A percentile compares a stretch with the other conserved stretches of the same genome.
These are phyloP conservation scores for Gossypium schwendimanii DNA, from an alignment of 441 rosid genomes.

Conservation along the genomic window DNA sequence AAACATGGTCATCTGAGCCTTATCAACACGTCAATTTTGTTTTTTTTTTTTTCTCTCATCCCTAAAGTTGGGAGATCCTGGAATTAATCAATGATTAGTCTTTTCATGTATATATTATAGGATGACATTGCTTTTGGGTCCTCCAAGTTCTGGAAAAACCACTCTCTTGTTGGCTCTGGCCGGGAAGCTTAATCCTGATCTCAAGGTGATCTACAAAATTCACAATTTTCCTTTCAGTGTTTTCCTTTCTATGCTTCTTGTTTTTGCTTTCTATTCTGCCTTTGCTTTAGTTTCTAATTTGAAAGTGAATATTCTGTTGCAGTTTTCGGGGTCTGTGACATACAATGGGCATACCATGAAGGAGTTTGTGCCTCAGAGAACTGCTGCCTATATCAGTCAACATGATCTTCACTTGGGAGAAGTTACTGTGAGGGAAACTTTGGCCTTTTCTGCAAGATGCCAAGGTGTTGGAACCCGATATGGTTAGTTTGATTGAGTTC, in stretches of 20 bases:
- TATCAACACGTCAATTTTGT: neutral
- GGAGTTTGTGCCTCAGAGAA: slow-evolving; percentile 53
- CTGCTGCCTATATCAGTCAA: slow-evolving; percentile 5
- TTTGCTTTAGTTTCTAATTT: neutral
- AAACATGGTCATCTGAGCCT: slow-evolving; percentile 29
- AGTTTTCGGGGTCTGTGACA: slow-evolving; percentile 45
- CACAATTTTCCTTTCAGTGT: neutral
- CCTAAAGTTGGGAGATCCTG: neutral
- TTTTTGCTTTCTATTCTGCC: neutral
- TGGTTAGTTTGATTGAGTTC: slow-evolving; percentile 28
- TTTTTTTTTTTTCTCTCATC: neutral
- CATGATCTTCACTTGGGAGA: slow-evolving; percentile 1
- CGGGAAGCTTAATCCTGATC: slow-evolving; percentile 33
- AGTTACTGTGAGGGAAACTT: slow-evolving; percentile 40
- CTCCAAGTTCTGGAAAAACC: slow-evolving; percentile 42
- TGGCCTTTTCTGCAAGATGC: slow-evolving; percentile 54
- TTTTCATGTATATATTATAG: slow-evolving; percentile 11
- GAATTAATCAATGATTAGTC: neutral
- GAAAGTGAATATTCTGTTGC: neutral
- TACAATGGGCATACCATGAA: slow-evolving; percentile 52
- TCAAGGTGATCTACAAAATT: slow-evolving; percentile 21
- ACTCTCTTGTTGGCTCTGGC: slow-evolving; percentile 44
- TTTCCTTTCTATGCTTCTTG: neutral
- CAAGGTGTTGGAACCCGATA: slow-evolving; percentile 57
- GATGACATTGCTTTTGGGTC: slow-evolving; percentile 51